Conservation (phyloP, 2,329 filamentous ascomycete species). For the Ceratocystiopsis minuta region DNA sequence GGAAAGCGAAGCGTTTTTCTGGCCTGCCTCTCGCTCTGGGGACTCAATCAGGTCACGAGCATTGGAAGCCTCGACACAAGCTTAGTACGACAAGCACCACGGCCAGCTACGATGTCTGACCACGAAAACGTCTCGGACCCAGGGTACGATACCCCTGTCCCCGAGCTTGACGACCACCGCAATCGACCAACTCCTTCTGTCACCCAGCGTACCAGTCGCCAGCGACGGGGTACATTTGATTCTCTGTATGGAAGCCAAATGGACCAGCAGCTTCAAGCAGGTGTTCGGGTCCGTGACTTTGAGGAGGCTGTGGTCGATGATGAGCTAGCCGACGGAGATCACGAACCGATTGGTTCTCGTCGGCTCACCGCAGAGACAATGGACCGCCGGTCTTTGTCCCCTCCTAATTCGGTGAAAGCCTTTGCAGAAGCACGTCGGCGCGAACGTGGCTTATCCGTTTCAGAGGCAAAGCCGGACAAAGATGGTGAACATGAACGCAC, state of each 20-base stretch:
- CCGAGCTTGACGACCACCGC: constrained; percentile 77
- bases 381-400: constrained; percentile 56
- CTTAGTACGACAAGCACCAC: constrained; percentile 10
- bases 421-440: constrained; percentile 82
- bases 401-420: constrained; percentile 92
- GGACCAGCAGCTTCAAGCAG: constrained; percentile 13
- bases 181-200: constrained; percentile 26
- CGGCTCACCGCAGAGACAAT: constrained; percentile 39
- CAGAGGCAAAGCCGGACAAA: constrained; percentile 22
- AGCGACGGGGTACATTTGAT: constrained; percentile 56
- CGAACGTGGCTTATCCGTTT: constrained; percentile 50
- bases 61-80: too few species aligned
- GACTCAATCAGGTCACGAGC: too few species aligned
- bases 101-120: constrained; percentile 38
- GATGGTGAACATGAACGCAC: constrained; percentile 27
- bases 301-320: constrained; percentile 76
- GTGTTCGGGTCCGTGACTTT: constrained; percentile 53
- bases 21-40: too few species aligned
- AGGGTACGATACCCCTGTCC: constrained; percentile 56
- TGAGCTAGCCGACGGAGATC: constrained; percentile 33
- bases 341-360: constrained; percentile 26
- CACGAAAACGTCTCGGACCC: constrained; percentile 38
- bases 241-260: constrained; percentile 37
- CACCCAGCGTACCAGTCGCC: constrained; percentile 22
- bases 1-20: too few species aligned